Base-by-base conservation (phyloP, 345 rosid genomes). In the Syzygium aqueum region DNA sequence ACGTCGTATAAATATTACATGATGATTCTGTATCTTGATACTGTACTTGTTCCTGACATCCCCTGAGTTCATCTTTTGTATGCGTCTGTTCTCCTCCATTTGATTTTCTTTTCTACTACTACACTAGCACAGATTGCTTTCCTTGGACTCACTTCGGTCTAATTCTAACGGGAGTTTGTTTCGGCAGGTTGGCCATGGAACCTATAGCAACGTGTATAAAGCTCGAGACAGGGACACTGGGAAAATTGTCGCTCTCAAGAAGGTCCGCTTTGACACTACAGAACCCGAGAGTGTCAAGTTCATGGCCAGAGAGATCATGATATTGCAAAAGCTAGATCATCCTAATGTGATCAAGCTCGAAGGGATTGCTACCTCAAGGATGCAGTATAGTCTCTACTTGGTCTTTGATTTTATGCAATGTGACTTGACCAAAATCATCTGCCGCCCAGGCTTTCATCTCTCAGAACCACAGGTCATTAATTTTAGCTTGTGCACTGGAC, bases 131-230 rank as follows among this genome's bases (percentile, higher is more conserved):
- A 73, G 25, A 73, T 33, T 2, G 49, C 65, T 65, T 54, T 84
- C 43, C 54, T 54, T 57, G 53, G 56, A 50, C 28, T 33, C 63
- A 12, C 53, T 17, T 8, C 46, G 51, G 30, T 56, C 52, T 23
- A 50, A 84, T 22, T 61, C 82, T 73, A 11, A 51, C 8, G 9
- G 33, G 85, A 63, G 16, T 80, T 43, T 85, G 46, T 23, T 43
- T 87, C 25, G 87, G 89, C 92, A 97, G 99, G 40, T 96, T 51
- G 98, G 98, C 51, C 99, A 95, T 51, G 99, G 99, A 88, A 97
- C 98, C 46, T 95, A 96, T 77, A 96, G 98, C 93, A 96, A 95
- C 89, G 98, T 97, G 86, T 96, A 97, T 89, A 95, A 96, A 90
- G 99, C 98, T 77, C 86, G 93, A 91, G 98, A 95, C 53, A 85